phyloP scores from a whole-genome alignment of 352 stramenopile genomes.

The Pythium phragmitis region DNA sequence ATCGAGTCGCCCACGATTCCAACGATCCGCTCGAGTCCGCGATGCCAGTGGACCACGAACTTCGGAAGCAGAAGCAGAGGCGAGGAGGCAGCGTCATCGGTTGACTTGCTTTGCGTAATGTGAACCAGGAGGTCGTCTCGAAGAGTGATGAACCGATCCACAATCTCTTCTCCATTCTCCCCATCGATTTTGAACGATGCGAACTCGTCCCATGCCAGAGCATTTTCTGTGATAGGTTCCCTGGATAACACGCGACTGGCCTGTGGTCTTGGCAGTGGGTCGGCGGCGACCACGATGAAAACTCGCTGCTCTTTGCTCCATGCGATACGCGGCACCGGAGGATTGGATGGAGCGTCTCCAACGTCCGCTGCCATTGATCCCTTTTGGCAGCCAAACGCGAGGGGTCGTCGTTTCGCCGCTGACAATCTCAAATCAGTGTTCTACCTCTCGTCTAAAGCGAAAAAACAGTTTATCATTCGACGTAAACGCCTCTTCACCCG shows the following conservation, averaged over 20 bases:
- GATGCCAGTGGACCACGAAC: constrained; percentile 3
- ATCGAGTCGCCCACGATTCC: background rate
- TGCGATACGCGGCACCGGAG: constrained; percentile 1
- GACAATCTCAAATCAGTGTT: background rate
- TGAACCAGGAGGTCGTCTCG: background rate
- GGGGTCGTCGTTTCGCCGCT: background rate
- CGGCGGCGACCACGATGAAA: constrained; percentile 6
- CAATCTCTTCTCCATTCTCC: background rate
- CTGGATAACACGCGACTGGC: background rate
- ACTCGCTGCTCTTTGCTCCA: constrained; percentile 17
- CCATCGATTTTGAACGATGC: background rate
- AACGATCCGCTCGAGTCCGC: background rate
- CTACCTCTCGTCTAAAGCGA: background rate
- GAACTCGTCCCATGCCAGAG: background rate
- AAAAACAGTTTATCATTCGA: background rate
- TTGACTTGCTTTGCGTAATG: background rate
- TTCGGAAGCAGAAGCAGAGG: background rate
- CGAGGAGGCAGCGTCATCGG: background rate
- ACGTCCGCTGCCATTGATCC: background rate
- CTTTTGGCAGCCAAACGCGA: background rate
- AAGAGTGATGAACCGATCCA: background rate
- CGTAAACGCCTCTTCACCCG: background rate
- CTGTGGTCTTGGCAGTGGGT: background rate
- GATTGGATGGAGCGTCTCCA: background rate
- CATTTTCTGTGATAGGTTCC: background rate